These are phyloP conservation scores for Aureobasidium sp. DNA, from an alignment of 2,329 filamentous ascomycete genomes.

Conservation along the genomic window DNA sequence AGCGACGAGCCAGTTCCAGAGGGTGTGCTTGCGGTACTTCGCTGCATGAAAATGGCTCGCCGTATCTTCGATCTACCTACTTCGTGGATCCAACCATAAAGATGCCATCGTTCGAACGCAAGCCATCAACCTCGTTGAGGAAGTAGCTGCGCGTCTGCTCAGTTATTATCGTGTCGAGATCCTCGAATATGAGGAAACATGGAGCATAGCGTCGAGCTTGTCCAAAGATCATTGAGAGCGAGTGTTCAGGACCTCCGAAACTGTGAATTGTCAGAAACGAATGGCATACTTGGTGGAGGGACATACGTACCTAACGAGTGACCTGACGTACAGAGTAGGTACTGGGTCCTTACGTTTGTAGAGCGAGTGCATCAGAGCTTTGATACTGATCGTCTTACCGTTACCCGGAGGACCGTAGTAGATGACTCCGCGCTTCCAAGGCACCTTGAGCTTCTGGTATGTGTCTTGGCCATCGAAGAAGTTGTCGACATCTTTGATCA, in stretches of 20 bases:
- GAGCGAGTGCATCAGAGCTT: conserved; percentile 61
- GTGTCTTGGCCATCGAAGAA: conserved; percentile 57
- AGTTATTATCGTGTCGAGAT: conserved; percentile 35
- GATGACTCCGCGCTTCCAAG: conserved; percentile 66
- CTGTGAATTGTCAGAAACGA: neutral
- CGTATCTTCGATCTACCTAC: neutral
- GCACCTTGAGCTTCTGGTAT: conserved; percentile 55
- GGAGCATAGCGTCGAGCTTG: conserved; percentile 33
- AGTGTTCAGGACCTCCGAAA: conserved; percentile 46
- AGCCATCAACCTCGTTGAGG: conserved; percentile 38
- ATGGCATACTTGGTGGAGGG: neutral
- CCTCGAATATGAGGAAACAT: conserved; percentile 36
- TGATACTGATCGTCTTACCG: conserved; percentile 65
- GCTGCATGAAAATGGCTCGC: neutral
- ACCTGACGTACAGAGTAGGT: conserved; percentile 57
- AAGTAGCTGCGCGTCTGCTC: conserved; percentile 33
- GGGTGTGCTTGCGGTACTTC: neutral
- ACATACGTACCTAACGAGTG: conserved; percentile 25
- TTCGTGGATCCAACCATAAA: conserved; percentile 38
- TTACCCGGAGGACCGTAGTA: conserved; percentile 59
- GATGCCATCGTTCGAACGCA: conserved; percentile 36
- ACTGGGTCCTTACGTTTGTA: conserved; percentile 48
- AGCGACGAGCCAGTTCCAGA: neutral
- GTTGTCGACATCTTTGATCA: conserved; percentile 56
- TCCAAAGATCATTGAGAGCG: conserved; percentile 40